Conservation (phyloP, 441 rosid genomes). For the Dalechampia spathulata region DNA sequence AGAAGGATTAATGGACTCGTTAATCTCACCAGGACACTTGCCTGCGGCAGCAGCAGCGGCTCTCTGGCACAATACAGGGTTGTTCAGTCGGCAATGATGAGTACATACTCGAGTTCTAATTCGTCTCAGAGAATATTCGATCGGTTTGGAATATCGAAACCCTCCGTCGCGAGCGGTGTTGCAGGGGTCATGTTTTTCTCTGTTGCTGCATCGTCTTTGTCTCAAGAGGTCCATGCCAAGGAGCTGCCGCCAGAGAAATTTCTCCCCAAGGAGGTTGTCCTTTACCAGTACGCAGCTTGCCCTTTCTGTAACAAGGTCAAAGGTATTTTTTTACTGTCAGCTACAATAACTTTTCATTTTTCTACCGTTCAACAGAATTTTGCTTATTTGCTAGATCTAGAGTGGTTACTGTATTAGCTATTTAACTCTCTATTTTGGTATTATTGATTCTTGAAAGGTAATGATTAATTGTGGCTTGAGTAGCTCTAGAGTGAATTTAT, state of each 20-base stretch:
- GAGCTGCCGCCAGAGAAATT: constrained; percentile 36
- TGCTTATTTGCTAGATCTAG: too few relatives aligned
- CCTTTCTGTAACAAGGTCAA: constrained; percentile 96
- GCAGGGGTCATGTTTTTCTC: constrained; percentile 45
- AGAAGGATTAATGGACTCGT: constrained; percentile 45
- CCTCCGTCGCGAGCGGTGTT: too few relatives aligned
- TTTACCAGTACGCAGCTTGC: constrained; percentile 95
- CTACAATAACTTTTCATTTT: too few relatives aligned
- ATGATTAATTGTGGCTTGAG: too few relatives aligned
- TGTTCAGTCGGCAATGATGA: constrained; percentile 26
- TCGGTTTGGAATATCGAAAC: constrained; percentile 24
- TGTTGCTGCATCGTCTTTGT: constrained; percentile 41
- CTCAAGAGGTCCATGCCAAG: constrained; percentile 50
- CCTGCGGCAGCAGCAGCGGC: constrained; percentile 8
- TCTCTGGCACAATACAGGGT: constrained; percentile 25
- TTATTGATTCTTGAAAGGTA: too few relatives aligned
- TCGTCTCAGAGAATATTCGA: constrained; percentile 26
- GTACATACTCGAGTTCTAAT: constrained; percentile 24
- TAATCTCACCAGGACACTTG: constrained; percentile 19
- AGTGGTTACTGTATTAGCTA: too few relatives aligned
- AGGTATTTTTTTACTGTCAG: too few relatives aligned
- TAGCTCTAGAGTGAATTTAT: too few relatives aligned
- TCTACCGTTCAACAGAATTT: too few relatives aligned
- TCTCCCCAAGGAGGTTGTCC: constrained; percentile 55
- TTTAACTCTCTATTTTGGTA: too few relatives aligned